These are phyloP conservation scores for Diutina catenulata DNA, from an alignment of 1,139 yeast genomes.

Conservation along the genomic window DNA sequence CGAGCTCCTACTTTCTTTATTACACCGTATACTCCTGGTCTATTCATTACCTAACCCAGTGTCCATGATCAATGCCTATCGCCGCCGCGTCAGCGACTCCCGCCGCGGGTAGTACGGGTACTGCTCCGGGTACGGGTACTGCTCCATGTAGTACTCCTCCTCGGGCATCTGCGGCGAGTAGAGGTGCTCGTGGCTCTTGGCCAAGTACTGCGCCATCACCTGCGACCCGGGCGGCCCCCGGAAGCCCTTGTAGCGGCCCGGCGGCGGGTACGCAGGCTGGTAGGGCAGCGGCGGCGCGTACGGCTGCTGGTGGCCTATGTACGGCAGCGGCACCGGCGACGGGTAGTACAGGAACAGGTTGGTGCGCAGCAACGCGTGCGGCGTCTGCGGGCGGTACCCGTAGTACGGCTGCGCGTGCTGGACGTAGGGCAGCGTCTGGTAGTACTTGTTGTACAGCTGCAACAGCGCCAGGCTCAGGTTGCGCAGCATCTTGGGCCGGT, in stretches of 20 bases:
- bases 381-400: not conserved
- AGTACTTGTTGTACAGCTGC: too few species aligned
- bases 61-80: too few species aligned
- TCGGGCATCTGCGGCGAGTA: too few species aligned
- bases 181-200: too few species aligned
- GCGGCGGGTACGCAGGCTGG: not conserved
- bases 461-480: constrained; percentile 4
- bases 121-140: too few species aligned
- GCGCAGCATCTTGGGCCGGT: not conserved
- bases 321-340: not conserved
- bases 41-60: too few species aligned
- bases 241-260: not conserved
- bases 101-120: too few species aligned
- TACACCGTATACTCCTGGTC: too few species aligned
- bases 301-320: not conserved
- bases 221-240: constrained; percentile 59
- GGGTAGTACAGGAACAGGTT: not conserved
- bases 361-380: not conserved
- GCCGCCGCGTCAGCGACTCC: too few species aligned
- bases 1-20: too few species aligned
- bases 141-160: too few species aligned
- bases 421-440: not conserved
- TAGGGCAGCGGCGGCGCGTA: not conserved
- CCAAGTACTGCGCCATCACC: constrained; percentile 68
- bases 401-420: not conserved